phyloP scores from a whole-genome alignment of 2,329 filamentous ascomycete species.

The Pseudocercospora vitis region DNA sequence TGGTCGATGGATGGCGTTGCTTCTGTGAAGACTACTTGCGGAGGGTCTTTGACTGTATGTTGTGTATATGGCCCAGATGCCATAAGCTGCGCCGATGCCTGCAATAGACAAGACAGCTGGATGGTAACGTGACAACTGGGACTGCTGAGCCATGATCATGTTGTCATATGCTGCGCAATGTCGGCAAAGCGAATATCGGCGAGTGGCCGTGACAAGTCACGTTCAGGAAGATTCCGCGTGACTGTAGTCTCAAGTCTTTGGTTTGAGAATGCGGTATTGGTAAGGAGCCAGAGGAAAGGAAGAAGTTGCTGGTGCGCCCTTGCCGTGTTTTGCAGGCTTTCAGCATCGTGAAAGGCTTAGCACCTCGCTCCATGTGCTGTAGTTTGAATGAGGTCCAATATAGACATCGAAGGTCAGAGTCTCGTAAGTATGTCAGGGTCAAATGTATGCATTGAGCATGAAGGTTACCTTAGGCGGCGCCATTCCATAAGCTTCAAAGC shows the following conservation, averaged over 20 bases:
- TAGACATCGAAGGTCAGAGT: not conserved
- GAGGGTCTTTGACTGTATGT: slow-evolving; percentile 13
- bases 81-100: slow-evolving; percentile 57
- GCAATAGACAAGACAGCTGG: slow-evolving; percentile 59
- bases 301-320: slow-evolving; percentile 4
- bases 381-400: not conserved
- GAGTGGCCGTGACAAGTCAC: not conserved
- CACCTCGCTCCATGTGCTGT: not conserved
- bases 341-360: slow-evolving; percentile 4
- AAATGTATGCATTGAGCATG: no score
- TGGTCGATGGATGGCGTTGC: slow-evolving; percentile 26
- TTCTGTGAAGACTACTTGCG: slow-evolving; percentile 22
- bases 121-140: slow-evolving; percentile 38
- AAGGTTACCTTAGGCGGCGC: no score
- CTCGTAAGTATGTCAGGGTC: no score
- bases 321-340: not conserved
- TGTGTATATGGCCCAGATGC: slow-evolving; percentile 60
- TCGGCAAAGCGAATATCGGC: slow-evolving; percentile 4
- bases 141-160: slow-evolving; percentile 25
- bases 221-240: not conserved
- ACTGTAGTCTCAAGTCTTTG: not conserved
- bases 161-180: slow-evolving; percentile 17
- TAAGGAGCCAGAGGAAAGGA: not conserved
- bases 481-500: no score
- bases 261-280: not conserved